A percentile compares a stretch with the other conserved stretches of the same genome.
Evolutionary conservation across 225 moss, liverwort and hornwort genomes (phyloP).

Genomic region (Sphagnum tenellum): DNA sequence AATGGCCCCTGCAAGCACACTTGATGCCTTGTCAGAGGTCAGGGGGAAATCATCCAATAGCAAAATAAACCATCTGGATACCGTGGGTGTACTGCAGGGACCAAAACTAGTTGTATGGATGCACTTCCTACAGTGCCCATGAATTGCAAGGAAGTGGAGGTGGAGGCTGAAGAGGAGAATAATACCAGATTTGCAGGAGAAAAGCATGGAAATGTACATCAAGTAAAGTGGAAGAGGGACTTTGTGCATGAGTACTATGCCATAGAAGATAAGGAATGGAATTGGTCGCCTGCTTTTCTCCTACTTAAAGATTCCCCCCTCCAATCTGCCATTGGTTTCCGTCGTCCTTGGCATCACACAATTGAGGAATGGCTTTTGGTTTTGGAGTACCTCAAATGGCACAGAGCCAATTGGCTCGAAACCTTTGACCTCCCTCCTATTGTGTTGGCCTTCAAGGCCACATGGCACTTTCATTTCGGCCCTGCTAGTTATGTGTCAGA

Average conservation of each 20-base stretch:
- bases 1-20: no score
- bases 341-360: neutral
- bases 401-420: neutral
- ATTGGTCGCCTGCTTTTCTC: neutral
- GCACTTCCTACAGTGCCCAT: neutral
- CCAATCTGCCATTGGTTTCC: neutral
- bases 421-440: neutral
- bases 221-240: neutral
- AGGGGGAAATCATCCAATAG: no score
- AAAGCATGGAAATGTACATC: neutral
- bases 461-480: neutral
- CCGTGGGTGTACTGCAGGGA: neutral
- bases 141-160: neutral
- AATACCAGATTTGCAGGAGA: neutral
- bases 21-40: no score
- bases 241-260: neutral
- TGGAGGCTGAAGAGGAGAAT: neutral
- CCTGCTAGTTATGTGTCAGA: neutral
- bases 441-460: neutral
- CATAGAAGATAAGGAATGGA: neutral
- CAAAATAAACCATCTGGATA: no score
- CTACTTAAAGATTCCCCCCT: neutral
- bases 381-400: neutral
- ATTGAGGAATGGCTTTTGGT: neutral
- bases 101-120: neutral